Conservation (phyloP, 306 rosid genomes). For the Prunus davidiana region DNA sequence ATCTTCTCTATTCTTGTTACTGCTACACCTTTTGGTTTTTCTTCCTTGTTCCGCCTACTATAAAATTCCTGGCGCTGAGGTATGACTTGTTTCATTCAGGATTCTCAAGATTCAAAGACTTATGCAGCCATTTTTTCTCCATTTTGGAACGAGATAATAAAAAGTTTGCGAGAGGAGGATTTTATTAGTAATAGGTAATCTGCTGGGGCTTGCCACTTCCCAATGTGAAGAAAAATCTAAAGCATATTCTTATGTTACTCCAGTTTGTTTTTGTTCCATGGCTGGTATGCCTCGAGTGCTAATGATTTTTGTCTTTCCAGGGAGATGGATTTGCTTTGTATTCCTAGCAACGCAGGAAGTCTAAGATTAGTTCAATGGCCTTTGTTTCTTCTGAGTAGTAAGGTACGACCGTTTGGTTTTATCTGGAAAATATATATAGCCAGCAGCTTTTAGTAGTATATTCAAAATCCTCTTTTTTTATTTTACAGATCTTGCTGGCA, state of each 20-base stretch:
- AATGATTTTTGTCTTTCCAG: slow-evolving; percentile 39
- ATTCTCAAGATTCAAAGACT: slow-evolving; percentile 58
- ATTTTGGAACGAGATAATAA: slow-evolving; percentile 95
- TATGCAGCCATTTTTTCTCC: slow-evolving; percentile 88
- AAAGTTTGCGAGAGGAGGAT: slow-evolving; percentile 94
- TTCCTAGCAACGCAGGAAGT: slow-evolving; percentile 93
- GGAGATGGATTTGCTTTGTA: slow-evolving; percentile 88
- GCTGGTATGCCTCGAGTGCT: slow-evolving; percentile 12
- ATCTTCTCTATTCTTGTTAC: not conserved
- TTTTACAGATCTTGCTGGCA: slow-evolving; percentile 75
- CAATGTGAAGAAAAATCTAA: slow-evolving; percentile 4
- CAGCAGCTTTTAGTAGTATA: slow-evolving; percentile 5
- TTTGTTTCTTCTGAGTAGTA: slow-evolving; percentile 93
- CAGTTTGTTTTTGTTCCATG: slow-evolving; percentile 7
- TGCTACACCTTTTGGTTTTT: not conserved
- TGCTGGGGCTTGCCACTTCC: slow-evolving; percentile 19
- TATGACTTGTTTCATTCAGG: slow-evolving; percentile 42
- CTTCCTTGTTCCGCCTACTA: not conserved
- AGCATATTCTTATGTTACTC: slow-evolving; percentile 2
- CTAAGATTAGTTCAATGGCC: slow-evolving; percentile 96
- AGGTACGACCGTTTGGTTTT: slow-evolving; percentile 45
- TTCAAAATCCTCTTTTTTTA: slow-evolving; percentile 7
- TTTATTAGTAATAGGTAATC: slow-evolving; percentile 80
- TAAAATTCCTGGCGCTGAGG: not conserved
- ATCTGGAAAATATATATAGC: slow-evolving; percentile 2